Conservation (phyloP, 179 eudicot species). For the Patellifolia procumbens region DNA sequence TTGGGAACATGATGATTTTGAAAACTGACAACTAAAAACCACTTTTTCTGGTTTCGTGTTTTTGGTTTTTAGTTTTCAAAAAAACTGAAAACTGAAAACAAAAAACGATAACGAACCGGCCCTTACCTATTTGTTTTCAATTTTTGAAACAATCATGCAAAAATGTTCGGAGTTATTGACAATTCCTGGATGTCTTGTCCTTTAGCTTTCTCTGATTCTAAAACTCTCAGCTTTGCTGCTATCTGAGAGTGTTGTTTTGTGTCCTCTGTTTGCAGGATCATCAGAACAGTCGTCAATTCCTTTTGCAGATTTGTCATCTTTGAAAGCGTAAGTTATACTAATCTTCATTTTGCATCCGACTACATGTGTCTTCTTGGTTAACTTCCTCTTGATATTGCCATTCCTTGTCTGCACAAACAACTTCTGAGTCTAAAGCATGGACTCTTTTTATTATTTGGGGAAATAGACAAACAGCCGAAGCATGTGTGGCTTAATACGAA, state of each 20-base stretch:
- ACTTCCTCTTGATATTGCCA: not conserved
- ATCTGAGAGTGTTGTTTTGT: conserved; percentile 10
- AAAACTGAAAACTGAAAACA: too few species aligned
- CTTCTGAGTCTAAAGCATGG: too few species aligned
- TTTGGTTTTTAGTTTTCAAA: too few species aligned
- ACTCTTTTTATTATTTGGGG: too few species aligned
- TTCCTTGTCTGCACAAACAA: not conserved
- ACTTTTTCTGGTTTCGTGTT: too few species aligned
- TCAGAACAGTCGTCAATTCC: conserved; percentile 61
- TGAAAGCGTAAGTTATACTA: conserved; percentile 73
- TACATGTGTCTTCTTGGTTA: not conserved
- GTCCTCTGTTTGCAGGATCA: conserved; percentile 55
- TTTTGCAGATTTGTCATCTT: conserved; percentile 61
- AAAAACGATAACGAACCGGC: too few species aligned
- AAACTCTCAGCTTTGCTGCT: conserved; percentile 1
- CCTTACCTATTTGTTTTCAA: too few species aligned
- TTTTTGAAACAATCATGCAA: not conserved
- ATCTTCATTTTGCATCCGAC: not conserved
- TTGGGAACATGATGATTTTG: too few species aligned
- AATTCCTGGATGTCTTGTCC: not conserved
- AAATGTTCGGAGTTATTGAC: not conserved
- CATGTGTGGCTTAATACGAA: not conserved
- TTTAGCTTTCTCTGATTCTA: not conserved
- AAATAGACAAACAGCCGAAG: too few species aligned
- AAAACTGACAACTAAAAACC: too few species aligned